phyloP scores from a whole-genome alignment of 345 rosid species.

The Nasturtium officinale region DNA sequence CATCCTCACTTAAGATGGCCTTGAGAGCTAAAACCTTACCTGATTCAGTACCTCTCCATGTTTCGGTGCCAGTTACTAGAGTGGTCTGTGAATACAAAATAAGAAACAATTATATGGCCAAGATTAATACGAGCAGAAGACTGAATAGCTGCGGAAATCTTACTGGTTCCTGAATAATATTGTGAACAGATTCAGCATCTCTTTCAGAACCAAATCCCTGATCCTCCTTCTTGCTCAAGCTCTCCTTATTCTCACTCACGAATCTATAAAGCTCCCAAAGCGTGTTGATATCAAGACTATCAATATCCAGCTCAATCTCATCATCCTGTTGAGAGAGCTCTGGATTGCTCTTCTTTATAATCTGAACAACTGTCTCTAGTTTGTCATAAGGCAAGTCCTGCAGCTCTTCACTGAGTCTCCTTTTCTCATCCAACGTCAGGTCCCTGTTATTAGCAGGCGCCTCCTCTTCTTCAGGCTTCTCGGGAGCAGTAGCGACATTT shows the following conservation, averaged over 20 bases:
- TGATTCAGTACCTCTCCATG: conserved; percentile 37
- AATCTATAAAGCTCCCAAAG: conserved; percentile 88
- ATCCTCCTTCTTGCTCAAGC: conserved; percentile 54
- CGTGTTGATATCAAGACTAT: conserved; percentile 71
- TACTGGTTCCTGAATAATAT: conserved; percentile 41
- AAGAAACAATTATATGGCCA: conserved; percentile 23
- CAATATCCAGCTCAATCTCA: conserved; percentile 93
- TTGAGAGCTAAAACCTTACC: conserved; percentile 31
- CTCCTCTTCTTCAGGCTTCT: conserved; percentile 53
- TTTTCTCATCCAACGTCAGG: conserved; percentile 86
- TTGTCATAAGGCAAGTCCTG: conserved; percentile 79
- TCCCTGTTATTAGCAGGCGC: conserved; percentile 51
- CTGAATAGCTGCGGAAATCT: conserved; percentile 25
- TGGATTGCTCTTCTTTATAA: conserved; percentile 78
- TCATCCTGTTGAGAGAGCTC: conserved; percentile 78
- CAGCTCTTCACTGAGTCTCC: conserved; percentile 66
- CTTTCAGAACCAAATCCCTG: conserved; percentile 50
- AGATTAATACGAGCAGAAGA: conserved; percentile 21
- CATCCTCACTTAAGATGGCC: conserved; percentile 15
- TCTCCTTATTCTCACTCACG: conserved; percentile 56
- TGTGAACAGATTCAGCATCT: conserved; percentile 48
- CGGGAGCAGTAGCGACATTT: conserved; percentile 29
- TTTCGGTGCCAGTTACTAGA: conserved; percentile 31
- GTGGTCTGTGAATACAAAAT: conserved; percentile 25
- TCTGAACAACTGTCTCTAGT: conserved; percentile 73